Evolutionary conservation across 2,329 filamentous ascomycete genomes (phyloP), one percentile per base, ranked within the genome.

Genomic region (Cyclaneusma minus): DNA sequence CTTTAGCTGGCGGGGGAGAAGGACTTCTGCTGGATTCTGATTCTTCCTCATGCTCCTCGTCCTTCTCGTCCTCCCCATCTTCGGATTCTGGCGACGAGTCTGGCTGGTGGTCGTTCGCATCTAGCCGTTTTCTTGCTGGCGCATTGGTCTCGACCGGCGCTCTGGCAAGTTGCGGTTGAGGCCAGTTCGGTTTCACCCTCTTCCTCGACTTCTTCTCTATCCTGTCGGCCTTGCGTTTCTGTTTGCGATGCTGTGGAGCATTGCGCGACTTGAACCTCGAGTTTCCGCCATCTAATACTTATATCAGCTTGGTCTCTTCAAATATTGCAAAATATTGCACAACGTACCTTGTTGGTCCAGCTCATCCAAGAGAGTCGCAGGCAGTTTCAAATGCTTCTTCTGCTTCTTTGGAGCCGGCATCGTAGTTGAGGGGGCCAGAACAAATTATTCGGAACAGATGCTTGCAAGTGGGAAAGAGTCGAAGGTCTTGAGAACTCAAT

Each of bases 331-430:
- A 12, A 16, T 13, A 5, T 2, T 16, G 25, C 23, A 15, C 11
- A 20, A 24, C 14, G 31, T 35, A 48, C 45, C 39, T 32, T 51
- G 40, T 12, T 42, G 41, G 11, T 50, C 56, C 11, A 65, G 41
- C 38, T 63, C 50, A 27, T 55, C 53, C 18, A 64, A 45, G 5
- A 65, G 40, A 17, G 48, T 42, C 14, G 47, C 47, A 3, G 60
- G 60, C 4, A 64, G 43, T 22, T 52, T 48, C 11, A 61, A 47
- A 27, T 48, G 49, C 25, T 49, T 54, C 16, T 45, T 46, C 19
- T 35, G 36, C 16, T 30, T n/a, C n/a, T n/a, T n/a, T n/a, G n/a
- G 27, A 16, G 41, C 39, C 6, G 41, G 36, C 47, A 52, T 52
- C n/a, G 23, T 29, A 8, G 27, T 30, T 14, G 13, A 3, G 22